Base-by-base conservation (phyloP, 208 protist species). In the Acanthamoeba culbertsoni region DNA sequence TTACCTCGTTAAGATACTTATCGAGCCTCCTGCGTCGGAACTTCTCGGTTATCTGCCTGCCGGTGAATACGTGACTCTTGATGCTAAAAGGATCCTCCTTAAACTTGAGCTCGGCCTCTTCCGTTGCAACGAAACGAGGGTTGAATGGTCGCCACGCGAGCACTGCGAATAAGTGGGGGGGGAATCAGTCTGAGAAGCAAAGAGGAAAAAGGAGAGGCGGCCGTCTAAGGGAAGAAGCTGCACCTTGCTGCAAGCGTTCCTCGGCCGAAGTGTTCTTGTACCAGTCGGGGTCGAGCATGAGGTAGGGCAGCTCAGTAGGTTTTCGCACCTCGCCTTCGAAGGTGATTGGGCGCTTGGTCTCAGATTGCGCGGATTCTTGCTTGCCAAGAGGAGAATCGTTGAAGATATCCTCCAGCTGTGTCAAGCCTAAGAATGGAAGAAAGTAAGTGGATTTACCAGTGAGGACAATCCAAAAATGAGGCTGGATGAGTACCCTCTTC, bases 261-360 rank as follows among this genome's bases (percentile, higher is more conserved):
- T 89, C 79, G 4, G 55, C 79, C 26, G 79, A 63, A 23, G 79
- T 89, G 28, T 55, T 2, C 33, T 57, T 10, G 28, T 89, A 89
- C 79, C 79, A 89, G 33, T 65, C 7, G 31, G 79, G 79, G 53
- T 89, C 79, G 10, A 89, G 79, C 79, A 89, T 18, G 79, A 89
- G 16, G 46, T 89, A 89, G 35, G 79, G 79, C 79, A 89, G 55
- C 35, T 57, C 28, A 8, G 31, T 57, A 1, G 79, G 79, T 48
- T 16, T 57, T 45, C 53, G 45, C 31, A 16, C 7, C 18, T 89
- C 79, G 12, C n/a, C 33, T 7, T 40, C 79, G 35, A 89, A 89
- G 4, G 53, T 65, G 53, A 89, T 62, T 16, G 48, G 18, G 20
- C 55, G 51, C 16, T 14, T n/a, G 51, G 51, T 14, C 26, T 14